Evolutionary conservation across 306 rosid species (phyloP), one percentile per base, ranked within the genome.

Genomic region (Mimosa pudica): DNA sequence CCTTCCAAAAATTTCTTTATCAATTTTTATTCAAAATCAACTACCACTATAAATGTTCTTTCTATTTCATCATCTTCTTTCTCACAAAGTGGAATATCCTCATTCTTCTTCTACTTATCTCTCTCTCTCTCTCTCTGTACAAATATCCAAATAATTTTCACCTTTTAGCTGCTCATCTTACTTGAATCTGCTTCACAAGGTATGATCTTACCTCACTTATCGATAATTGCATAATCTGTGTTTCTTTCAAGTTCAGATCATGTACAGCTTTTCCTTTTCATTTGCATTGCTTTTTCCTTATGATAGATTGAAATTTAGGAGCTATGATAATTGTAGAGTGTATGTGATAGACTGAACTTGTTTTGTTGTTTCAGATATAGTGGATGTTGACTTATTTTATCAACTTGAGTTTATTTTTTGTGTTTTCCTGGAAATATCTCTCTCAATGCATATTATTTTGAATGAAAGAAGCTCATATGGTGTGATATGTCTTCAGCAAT

Each of bases 101-200:
- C 32, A 33, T 18, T 76, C 81, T 82, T 87, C 84, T 86, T 90
- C 84, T 82, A 49, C 88, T 82, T 80, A 45, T 83, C 84, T 66
- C 83, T 82, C 30, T 24, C 30, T 83, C 84, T 66, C 67, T 84
- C 78, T 79, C 30, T 71, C 71, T 86, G 52, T 66, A 77, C 75
- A 78, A 78, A 4, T 85, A 66, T 80, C 73, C 58, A 7, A 51
- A 61, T 71, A 71, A 79, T 18, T 60, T 70, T 67, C 69, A 51
- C 57, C 73, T 71, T 46, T 52, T 77, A 35, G 46, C 18, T 65
- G 12, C 72, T 66, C 76, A 70, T 48, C 49, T 58, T 58, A 75
- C 69, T 63, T 68, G 38, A 87, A 74, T 82, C 77, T 67, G 36
- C 76, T 55, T 10, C 73, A 55, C 80, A 63, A 77, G 88, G 89